phyloP scores from a whole-genome alignment of 2,329 filamentous ascomycete genomes.

The Sporothrix luriei region DNA sequence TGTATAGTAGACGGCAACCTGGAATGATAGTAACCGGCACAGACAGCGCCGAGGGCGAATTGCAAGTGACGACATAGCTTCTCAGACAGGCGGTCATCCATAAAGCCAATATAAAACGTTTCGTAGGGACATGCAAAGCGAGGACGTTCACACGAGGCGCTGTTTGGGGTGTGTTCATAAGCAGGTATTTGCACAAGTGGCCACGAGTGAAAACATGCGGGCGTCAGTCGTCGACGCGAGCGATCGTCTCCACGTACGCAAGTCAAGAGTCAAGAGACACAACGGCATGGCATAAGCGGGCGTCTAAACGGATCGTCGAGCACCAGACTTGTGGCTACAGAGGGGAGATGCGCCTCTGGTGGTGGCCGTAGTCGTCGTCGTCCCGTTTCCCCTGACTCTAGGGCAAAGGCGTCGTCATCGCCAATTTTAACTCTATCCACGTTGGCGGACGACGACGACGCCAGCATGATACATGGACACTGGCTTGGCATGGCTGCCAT shows the following conservation, averaged over 20 bases:
- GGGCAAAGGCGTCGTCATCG: conserved; percentile 24
- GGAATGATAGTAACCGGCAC: no score
- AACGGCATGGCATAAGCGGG: conserved; percentile 6
- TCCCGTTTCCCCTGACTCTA: background rate
- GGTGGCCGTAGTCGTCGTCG: background rate
- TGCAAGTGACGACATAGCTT: no score
- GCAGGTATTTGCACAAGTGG: background rate
- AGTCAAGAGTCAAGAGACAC: background rate
- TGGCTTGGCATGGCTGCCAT: background rate
- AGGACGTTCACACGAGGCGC: no score
- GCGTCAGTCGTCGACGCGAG: background rate
- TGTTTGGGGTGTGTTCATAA: background rate
- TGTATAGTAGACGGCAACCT: no score
- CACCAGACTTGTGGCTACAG: background rate
- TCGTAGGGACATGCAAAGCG: no score
- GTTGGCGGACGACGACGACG: conserved; percentile 3
- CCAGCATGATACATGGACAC: background rate
- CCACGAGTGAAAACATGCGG: no score
- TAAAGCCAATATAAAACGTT: no score
- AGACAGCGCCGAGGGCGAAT: no score
- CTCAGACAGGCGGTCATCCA: no score
- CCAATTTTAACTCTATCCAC: conserved; percentile 30
- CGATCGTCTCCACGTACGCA: background rate
- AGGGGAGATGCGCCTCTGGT: background rate
- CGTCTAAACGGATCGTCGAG: background rate